Conservation (phyloP, 148 eudicot genomes). For the Persicaria maculosa region DNA sequence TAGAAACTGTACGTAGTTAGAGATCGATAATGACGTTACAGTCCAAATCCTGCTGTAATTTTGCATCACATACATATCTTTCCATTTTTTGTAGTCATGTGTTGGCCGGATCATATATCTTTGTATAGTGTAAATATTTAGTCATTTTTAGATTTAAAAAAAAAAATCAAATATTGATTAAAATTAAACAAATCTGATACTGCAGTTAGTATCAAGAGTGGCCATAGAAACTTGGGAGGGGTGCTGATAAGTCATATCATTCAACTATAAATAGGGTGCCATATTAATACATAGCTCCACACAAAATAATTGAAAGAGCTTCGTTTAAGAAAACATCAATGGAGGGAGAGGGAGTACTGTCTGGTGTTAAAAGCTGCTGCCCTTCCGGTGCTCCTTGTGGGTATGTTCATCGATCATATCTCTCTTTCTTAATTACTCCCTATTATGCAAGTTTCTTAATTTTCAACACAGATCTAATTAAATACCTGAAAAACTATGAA, state of each 20-base stretch:
- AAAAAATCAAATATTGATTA: too few relatives aligned
- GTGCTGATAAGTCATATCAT: not conserved
- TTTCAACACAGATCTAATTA: too few relatives aligned
- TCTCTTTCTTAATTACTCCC: not conserved
- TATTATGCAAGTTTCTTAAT: not conserved
- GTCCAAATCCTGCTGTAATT: too few relatives aligned
- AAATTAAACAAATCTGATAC: too few relatives aligned
- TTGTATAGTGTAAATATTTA: too few relatives aligned
- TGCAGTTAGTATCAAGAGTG: not conserved
- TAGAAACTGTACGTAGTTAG: too few relatives aligned
- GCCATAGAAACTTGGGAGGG: not conserved
- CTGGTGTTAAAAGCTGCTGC: constrained; percentile 20
- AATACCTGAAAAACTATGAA: not conserved
- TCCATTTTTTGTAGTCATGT: too few relatives aligned
- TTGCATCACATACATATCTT: too few relatives aligned
- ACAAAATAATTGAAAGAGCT: not conserved
- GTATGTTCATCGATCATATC: constrained; percentile 16
- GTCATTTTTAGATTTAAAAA: too few relatives aligned
- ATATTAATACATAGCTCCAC: not conserved
- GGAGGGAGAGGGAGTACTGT: not conserved
- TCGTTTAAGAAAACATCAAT: not conserved
- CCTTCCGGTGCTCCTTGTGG: constrained; percentile 24
- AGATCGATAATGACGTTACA: too few relatives aligned
- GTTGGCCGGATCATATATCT: too few relatives aligned
- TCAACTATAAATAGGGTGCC: not conserved